These are phyloP conservation scores for Coemansia sp. DNA, from an alignment of 192 early-diverging fungal genomes.

Conservation along the genomic window DNA sequence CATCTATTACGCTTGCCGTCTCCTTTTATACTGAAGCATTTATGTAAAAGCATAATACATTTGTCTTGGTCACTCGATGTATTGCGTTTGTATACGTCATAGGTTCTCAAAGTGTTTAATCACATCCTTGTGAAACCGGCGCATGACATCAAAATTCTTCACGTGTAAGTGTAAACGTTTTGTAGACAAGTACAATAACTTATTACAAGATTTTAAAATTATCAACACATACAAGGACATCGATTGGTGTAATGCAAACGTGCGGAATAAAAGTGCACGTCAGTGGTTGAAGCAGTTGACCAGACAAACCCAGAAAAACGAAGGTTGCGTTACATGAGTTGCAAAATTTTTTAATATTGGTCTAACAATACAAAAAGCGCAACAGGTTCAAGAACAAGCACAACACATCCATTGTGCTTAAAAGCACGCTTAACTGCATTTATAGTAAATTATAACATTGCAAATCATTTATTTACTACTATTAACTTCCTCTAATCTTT, in stretches of 20 bases:
- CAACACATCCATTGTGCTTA: constrained; percentile 8
- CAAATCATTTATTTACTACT: too few relatives aligned
- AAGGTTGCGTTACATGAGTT: constrained; percentile 43
- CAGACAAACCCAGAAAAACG: constrained; percentile 16
- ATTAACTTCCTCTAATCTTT: too few relatives aligned
- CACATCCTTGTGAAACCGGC: too few relatives aligned
- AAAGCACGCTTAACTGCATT: constrained; percentile 24
- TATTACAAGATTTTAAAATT: constrained; percentile 33
- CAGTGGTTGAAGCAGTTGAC: constrained; percentile 1
- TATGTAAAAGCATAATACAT: constrained; percentile 21
- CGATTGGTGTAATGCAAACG: constrained; percentile 18
- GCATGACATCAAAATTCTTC: constrained; percentile 36
- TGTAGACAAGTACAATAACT: constrained; percentile 44
- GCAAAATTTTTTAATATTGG: constrained; percentile 35
- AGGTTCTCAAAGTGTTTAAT: too few relatives aligned
- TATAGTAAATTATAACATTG: neutral
- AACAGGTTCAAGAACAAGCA: constrained; percentile 11
- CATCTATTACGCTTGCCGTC: too few relatives aligned
- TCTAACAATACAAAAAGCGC: constrained; percentile 15
- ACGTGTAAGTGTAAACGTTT: constrained; percentile 12
- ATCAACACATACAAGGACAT: constrained; percentile 43
- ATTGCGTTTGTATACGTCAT: too few relatives aligned
- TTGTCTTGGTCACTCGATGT: too few relatives aligned
- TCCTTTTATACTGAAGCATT: too few relatives aligned
- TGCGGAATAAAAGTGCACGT: constrained; percentile 2